These are phyloP conservation scores for Umbelopsis isabellina DNA, from an alignment of 192 early-diverging fungal species.

Conservation along the genomic window DNA sequence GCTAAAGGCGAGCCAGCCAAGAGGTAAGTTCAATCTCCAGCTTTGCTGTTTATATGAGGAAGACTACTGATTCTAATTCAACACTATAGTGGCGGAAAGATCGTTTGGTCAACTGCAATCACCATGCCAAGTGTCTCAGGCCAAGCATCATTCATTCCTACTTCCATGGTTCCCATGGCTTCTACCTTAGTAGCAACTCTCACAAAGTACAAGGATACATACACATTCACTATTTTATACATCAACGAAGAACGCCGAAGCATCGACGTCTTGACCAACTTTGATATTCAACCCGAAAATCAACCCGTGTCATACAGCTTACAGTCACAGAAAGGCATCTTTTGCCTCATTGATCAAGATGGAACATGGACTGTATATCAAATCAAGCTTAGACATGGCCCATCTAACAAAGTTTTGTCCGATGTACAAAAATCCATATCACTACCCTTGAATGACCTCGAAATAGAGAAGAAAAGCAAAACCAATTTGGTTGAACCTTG, in stretches of 20 bases:
- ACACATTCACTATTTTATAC: constrained; percentile 39
- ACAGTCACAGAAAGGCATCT: background rate
- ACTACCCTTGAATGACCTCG: constrained; percentile 22
- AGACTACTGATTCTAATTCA: background rate
- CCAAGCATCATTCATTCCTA: constrained; percentile 46
- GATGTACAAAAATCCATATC: constrained; percentile 15
- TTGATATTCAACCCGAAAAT: constrained; percentile 33
- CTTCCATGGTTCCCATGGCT: constrained; percentile 40
- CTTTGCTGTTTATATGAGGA: background rate
- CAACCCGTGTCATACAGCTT: constrained; percentile 1
- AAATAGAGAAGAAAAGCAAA: constrained; percentile 12
- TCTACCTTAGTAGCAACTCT: constrained; percentile 48
- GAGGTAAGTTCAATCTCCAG: constrained; percentile 6
- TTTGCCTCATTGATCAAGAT: background rate
- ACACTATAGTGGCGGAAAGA: constrained; percentile 18
- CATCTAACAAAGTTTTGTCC: constrained; percentile 31
- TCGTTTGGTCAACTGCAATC: constrained; percentile 47
- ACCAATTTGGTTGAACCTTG: background rate
- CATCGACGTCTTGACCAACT: constrained; percentile 39
- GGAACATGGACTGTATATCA: constrained; percentile 37
- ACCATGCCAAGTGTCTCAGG: constrained; percentile 38
- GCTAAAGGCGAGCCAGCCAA: constrained; percentile 36
- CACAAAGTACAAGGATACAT: constrained; percentile 6
- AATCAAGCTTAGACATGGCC: constrained; percentile 29
- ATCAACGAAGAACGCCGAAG: constrained; percentile 50